phyloP scores from a whole-genome alignment of 495 filamentous ascomycete species.

The Aspergillus olivimuriae region DNA sequence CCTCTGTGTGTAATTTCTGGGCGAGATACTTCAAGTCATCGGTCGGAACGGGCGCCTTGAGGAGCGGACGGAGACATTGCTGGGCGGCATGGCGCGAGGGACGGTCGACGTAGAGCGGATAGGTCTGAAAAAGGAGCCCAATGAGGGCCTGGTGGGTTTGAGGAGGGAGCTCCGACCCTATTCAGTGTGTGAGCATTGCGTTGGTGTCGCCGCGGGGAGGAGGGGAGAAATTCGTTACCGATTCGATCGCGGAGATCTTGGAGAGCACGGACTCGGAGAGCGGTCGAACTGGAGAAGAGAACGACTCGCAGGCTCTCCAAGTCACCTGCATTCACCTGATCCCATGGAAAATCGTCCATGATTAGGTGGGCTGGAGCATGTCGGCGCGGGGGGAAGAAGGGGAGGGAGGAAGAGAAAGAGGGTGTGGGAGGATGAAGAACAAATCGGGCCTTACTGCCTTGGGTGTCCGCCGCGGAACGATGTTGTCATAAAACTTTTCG shows the following conservation, averaged over 20 bases:
- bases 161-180: constrained; percentile 31
- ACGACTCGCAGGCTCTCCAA: constrained; percentile 39
- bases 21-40: constrained; percentile 56
- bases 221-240: constrained; percentile 22
- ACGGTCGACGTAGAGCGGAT: constrained; percentile 81
- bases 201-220: neutral
- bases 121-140: constrained; percentile 72
- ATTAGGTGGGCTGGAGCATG: constrained; percentile 24
- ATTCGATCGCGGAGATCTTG: constrained; percentile 43
- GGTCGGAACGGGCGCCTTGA: constrained; percentile 42
- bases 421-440: constrained; percentile 16
- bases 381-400: constrained; percentile 13
- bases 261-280: constrained; percentile 41
- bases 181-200: neutral
- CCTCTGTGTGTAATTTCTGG: constrained; percentile 52
- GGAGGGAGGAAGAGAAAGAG: constrained; percentile 10
- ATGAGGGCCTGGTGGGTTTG: constrained; percentile 44
- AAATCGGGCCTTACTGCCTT: constrained; percentile 1
- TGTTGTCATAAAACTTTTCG: constrained; percentile 44
- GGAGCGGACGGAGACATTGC: constrained; percentile 61
- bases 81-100: constrained; percentile 75
- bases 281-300: constrained; percentile 44
- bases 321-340: constrained; percentile 42
- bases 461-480: constrained; percentile 21
- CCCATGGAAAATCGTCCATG: constrained; percentile 46